These are phyloP conservation scores for Buddleja alternifolia DNA, from an alignment of 257 asterid genomes.

Conservation along the genomic window DNA sequence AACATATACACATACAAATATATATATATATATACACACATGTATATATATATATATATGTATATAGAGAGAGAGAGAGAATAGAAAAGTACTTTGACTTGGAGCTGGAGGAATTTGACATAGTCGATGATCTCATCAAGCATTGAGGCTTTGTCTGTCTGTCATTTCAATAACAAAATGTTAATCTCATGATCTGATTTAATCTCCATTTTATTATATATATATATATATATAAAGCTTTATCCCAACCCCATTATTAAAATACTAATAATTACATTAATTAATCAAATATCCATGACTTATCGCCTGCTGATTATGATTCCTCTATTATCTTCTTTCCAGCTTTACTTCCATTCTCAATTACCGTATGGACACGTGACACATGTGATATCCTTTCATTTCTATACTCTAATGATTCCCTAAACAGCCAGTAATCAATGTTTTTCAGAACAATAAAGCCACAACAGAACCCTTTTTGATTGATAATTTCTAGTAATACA, in stretches of 20 bases:
- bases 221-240: no score
- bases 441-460: no score
- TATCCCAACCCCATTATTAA: background rate
- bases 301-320: constrained; percentile 43
- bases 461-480: no score
- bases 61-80: background rate
- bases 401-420: constrained; percentile 27
- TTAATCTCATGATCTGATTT: constrained; percentile 24
- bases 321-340: constrained; percentile 41
- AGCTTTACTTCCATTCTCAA: constrained; percentile 40
- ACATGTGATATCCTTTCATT: constrained; percentile 26
- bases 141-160: constrained; percentile 97
- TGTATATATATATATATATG: background rate
- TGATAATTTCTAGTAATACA: no score
- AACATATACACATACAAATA: background rate
- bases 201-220: no score
- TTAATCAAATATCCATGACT: constrained; percentile 18
- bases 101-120: constrained; percentile 96
- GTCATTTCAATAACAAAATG: constrained; percentile 54
- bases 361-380: constrained; percentile 35
- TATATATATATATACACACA: no score
- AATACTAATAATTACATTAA: constrained; percentile 1
- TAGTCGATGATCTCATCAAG: constrained; percentile 96
- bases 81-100: constrained; percentile 70
- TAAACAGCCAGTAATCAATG: background rate